Conservation (phyloP, 2,329 filamentous ascomycete species). For the Ascochyta fabae region DNA sequence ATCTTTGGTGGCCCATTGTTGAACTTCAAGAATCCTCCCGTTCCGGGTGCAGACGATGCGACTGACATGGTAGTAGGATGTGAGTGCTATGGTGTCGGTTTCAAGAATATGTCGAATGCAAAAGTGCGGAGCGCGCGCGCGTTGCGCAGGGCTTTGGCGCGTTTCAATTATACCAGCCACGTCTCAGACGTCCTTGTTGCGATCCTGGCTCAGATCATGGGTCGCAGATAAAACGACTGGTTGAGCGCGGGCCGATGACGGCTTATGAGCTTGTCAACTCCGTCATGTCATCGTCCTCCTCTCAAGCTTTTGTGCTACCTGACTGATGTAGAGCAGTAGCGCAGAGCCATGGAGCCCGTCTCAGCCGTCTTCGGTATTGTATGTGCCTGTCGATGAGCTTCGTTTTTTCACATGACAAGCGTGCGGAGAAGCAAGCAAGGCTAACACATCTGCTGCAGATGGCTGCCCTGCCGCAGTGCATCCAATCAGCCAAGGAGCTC, state of each 20-base stretch:
- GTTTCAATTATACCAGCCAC: conserved; percentile 14
- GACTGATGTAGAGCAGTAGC: conserved; percentile 1
- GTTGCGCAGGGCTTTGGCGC: conserved; percentile 6
- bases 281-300: too few relatives aligned
- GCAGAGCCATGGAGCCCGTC: conserved; percentile 10
- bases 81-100: neutral
- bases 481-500: conserved; percentile 39
- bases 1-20: conserved; percentile 47
- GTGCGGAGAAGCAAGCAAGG: neutral
- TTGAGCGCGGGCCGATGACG: conserved; percentile 12
- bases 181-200: conserved; percentile 17
- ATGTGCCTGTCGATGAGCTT: neutral
- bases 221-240: conserved; percentile 12
- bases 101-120: neutral
- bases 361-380: conserved; percentile 17
- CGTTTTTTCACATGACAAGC: neutral
- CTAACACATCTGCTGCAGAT: conserved; percentile 19
- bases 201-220: conserved; percentile 21
- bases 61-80: conserved; percentile 32
- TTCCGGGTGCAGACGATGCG: conserved; percentile 32
- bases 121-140: conserved; percentile 2
- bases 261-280: too few relatives aligned
- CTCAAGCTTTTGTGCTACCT: neutral
- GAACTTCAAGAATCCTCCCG: conserved; percentile 47
- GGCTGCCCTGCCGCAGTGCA: conserved; percentile 33